These are phyloP conservation scores for Saccharomycopsis sp. DNA, from an alignment of 805 yeast genomes.

Conservation along the genomic window DNA sequence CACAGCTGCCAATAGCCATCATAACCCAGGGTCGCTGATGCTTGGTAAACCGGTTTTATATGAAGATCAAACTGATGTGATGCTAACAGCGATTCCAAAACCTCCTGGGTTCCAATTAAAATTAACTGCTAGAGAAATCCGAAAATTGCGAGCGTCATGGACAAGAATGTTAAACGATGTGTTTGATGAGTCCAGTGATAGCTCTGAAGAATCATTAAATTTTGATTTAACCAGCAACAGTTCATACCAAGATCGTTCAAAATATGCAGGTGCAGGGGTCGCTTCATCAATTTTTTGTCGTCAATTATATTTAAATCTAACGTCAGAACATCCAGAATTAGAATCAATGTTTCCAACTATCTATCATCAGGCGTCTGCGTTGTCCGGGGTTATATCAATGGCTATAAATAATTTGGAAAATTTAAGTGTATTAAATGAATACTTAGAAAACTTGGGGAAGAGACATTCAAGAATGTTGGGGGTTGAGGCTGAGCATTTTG, in stretches of 20 bases:
- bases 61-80: no score
- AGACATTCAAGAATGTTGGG: constrained; percentile 51
- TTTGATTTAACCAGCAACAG: constrained; percentile 8
- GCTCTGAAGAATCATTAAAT: neutral
- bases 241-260: neutral
- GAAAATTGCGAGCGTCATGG: constrained; percentile 33
- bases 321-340: constrained; percentile 39
- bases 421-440: constrained; percentile 41
- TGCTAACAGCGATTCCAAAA: no score
- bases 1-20: no score
- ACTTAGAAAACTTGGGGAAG: constrained; percentile 46
- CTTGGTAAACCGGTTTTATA: no score
- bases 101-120: no score
- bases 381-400: constrained; percentile 53
- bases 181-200: constrained; percentile 4
- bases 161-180: constrained; percentile 32
- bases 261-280: constrained; percentile 3
- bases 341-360: constrained; percentile 50
- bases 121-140: constrained; percentile 27
- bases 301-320: constrained; percentile 50
- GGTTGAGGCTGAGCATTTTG: constrained; percentile 48
- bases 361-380: constrained; percentile 54
- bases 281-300: constrained; percentile 43
- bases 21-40: no score
- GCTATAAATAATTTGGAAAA: constrained; percentile 50